Evolutionary conservation across 2,329 filamentous ascomycete species (phyloP).

Genomic region (Fusarium sp.): DNA sequence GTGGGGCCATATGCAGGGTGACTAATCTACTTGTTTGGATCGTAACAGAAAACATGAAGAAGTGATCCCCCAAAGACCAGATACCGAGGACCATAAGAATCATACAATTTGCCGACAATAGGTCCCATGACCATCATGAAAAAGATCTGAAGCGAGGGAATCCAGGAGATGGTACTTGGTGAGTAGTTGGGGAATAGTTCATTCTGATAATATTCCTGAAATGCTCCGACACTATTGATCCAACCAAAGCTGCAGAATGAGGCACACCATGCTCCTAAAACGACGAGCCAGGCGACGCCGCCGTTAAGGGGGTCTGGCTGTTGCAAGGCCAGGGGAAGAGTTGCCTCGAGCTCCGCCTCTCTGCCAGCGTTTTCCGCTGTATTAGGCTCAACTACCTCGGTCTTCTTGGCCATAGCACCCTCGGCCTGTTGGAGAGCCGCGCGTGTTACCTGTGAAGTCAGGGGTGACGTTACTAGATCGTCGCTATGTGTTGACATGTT

Average conservation of each 20-base stretch:
- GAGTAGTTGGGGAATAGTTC: constrained; percentile 61
- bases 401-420: no score
- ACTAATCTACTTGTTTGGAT: no score
- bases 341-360: no score
- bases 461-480: no score
- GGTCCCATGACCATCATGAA: constrained; percentile 67
- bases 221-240: constrained; percentile 62
- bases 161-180: constrained; percentile 70
- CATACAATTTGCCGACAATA: constrained; percentile 70
- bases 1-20: no score
- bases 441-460: no score
- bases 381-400: no score
- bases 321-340: no score
- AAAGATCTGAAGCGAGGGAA: constrained; percentile 66
- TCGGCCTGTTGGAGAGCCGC: no score
- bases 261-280: constrained; percentile 55
- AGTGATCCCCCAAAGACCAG: constrained; percentile 64
- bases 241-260: constrained; percentile 57
- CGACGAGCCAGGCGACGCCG: constrained; percentile 52
- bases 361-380: no score
- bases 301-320: no score
- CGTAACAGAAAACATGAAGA: constrained; percentile 60
- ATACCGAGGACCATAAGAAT: constrained; percentile 69
- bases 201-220: constrained; percentile 68
- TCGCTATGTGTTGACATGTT: no score